A percentile compares a stretch with the other conserved stretches of the same genome.
These are phyloP conservation scores for Verticillium nonalfalfae DNA, from an alignment of 2,329 filamentous ascomycete genomes.

Conservation along the genomic window DNA sequence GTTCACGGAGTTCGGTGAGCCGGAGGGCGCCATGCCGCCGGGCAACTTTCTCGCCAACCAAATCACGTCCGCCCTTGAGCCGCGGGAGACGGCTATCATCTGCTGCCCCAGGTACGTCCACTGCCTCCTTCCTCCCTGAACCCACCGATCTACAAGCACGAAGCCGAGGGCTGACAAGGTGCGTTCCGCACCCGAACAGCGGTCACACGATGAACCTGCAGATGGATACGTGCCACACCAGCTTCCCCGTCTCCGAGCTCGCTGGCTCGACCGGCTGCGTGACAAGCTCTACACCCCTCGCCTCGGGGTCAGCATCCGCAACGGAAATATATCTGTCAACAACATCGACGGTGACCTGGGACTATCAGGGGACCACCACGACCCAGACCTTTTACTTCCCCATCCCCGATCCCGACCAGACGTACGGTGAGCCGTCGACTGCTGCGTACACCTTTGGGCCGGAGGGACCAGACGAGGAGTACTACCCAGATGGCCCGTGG, in stretches of 20 bases:
- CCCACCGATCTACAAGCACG: too few species aligned
- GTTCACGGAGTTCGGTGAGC: neutral
- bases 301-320: neutral
- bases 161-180: neutral
- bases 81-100: neutral
- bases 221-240: neutral
- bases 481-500: too few species aligned
- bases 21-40: neutral
- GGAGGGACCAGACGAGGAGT: neutral
- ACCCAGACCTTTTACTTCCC: too few species aligned
- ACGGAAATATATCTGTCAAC: neutral
- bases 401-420: too few species aligned
- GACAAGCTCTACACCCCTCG: neutral
- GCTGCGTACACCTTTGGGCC: neutral
- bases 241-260: neutral
- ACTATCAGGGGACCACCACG: too few species aligned
- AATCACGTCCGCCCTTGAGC: neutral
- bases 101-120: neutral
- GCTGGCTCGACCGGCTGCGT: neutral
- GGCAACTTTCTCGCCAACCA: neutral
- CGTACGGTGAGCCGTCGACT: neutral
- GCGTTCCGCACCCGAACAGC: neutral
- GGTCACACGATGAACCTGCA: neutral
- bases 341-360: too few species aligned
- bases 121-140: neutral